phyloP scores from a whole-genome alignment of 163 green algal species.

The Chlorella variabilis region DNA sequence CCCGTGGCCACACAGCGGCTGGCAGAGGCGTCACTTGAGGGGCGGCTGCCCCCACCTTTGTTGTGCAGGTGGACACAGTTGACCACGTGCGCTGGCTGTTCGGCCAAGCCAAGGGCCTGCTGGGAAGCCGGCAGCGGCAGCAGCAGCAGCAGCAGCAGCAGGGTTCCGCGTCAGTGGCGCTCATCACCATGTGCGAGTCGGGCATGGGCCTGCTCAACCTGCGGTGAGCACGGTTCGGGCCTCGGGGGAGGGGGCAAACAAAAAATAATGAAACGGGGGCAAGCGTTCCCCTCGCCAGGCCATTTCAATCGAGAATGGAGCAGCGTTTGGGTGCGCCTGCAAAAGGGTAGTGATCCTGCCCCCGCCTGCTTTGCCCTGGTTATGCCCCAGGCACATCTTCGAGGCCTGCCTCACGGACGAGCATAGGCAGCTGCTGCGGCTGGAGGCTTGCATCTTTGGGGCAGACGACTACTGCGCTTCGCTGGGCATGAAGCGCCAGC shows the following conservation, averaged over 20 bases:
- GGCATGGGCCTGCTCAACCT: conserved; percentile 34
- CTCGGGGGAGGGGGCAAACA: no score
- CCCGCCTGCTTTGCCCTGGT: neutral
- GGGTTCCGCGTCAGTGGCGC: neutral
- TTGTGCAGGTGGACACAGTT: conserved; percentile 12
- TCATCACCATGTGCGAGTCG: conserved; percentile 34
- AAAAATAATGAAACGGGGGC: no score
- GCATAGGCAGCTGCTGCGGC: neutral
- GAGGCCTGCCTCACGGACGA: conserved; percentile 1
- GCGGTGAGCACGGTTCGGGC: neutral
- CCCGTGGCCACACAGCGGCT: no score
- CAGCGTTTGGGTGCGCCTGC: no score
- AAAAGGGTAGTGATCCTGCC: neutral
- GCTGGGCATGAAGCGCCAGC: conserved; percentile 26
- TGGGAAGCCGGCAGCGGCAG: neutral
- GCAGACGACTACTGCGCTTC: conserved; percentile 7
- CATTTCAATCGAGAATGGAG: no score
- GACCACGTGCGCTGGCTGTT: conserved; percentile 22
- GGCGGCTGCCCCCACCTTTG: neutral
- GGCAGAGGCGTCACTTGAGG: no score
- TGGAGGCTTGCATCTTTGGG: conserved; percentile 30
- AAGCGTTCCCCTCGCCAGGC: no score
- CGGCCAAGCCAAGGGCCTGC: neutral
- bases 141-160: no score
- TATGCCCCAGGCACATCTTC: conserved; percentile 21